Conservation (phyloP, 148 eudicot species). For the Linanthus parryae region DNA sequence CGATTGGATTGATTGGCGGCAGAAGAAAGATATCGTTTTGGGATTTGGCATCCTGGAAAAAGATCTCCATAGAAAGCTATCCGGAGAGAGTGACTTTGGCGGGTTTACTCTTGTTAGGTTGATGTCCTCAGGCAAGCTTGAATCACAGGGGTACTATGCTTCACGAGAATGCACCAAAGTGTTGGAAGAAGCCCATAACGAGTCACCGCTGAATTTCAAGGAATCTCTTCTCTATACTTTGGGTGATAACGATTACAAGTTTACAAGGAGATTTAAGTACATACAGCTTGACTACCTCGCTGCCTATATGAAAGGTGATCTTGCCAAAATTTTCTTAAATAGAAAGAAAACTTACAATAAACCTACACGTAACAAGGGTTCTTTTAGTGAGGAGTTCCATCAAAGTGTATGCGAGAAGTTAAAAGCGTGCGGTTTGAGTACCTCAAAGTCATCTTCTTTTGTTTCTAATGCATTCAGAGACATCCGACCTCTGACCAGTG, state of each 20-base stretch:
- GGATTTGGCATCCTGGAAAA: conserved; percentile 65
- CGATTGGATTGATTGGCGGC: conserved; percentile 82
- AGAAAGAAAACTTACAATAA: conserved; percentile 19
- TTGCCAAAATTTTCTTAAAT: conserved; percentile 23
- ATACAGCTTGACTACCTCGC: conserved; percentile 45
- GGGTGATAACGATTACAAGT: conserved; percentile 34
- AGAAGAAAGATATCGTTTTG: conserved; percentile 54
- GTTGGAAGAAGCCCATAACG: conserved; percentile 24
- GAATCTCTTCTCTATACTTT: conserved; percentile 34
- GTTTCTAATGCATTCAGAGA: conserved; percentile 38
- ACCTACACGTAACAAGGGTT: conserved; percentile 9
- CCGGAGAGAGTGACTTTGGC: conserved; percentile 34
- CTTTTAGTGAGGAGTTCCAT: too few relatives aligned
- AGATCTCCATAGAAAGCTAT: conserved; percentile 33
- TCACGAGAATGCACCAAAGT: conserved; percentile 27
- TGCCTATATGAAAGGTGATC: conserved; percentile 34
- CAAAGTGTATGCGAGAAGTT: conserved; percentile 40
- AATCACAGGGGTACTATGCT: conserved; percentile 54
- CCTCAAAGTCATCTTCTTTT: conserved; percentile 19
- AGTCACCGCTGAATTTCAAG: conserved; percentile 19
- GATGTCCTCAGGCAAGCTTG: conserved; percentile 76
- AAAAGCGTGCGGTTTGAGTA: conserved; percentile 28
- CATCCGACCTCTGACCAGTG: conserved; percentile 42
- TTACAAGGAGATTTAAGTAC: conserved; percentile 30
- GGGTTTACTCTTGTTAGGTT: conserved; percentile 62